These are phyloP conservation scores for Arabidopsis hybrid DNA, from an alignment of 441 rosid genomes.

Conservation along the genomic window DNA sequence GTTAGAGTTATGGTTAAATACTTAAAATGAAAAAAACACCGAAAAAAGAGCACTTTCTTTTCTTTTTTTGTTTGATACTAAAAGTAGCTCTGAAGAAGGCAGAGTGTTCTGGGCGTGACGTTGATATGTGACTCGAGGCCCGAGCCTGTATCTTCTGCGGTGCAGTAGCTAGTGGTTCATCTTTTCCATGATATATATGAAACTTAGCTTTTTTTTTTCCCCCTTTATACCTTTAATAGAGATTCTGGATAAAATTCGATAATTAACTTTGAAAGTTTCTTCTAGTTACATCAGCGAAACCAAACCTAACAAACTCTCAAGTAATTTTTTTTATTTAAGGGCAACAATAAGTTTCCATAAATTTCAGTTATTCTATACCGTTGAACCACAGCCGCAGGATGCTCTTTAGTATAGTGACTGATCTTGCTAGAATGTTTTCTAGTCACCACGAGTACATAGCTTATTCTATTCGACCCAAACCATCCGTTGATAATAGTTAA, in stretches of 20 bases:
- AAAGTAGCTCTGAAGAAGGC: constrained; percentile 20
- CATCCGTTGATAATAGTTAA: background rate
- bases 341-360: background rate
- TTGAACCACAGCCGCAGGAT: constrained; percentile 11
- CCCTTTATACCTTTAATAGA: background rate
- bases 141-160: constrained; percentile 27
- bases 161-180: background rate
- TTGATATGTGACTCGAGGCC: constrained; percentile 19
- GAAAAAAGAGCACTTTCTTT: background rate
- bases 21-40: background rate
- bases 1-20: background rate
- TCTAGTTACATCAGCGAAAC: constrained; percentile 17
- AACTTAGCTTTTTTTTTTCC: background rate
- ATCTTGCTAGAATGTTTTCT: constrained; percentile 1
- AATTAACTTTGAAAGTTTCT: background rate
- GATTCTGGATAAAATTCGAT: background rate
- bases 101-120: constrained; percentile 24
- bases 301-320: constrained; percentile 9
- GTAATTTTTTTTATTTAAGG: background rate
- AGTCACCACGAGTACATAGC: constrained; percentile 12
- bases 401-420: background rate
- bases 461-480: background rate
- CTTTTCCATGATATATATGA: background rate
- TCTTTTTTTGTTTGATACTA: background rate
- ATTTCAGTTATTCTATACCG: background rate